Evolutionary conservation across 2,329 filamentous ascomycete genomes (phyloP).

Genomic region (Verticillium zaregamsianum): DNA sequence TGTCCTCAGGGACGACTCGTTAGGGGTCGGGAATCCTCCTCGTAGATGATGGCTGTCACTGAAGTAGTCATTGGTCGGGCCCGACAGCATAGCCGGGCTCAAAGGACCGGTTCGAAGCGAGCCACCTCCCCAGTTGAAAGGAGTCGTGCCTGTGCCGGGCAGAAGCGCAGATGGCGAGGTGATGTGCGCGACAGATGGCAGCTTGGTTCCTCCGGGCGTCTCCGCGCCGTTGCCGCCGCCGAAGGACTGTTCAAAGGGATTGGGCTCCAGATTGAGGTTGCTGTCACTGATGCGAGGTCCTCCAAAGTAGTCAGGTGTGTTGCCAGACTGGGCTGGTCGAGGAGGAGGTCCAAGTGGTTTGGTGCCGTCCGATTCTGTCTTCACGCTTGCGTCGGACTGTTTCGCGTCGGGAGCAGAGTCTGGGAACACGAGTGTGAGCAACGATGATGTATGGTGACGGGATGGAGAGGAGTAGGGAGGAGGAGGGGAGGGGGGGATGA

Average conservation of each 20-base stretch:
- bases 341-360: constrained; percentile 69
- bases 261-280: constrained; percentile 75
- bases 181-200: constrained; percentile 85
- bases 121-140: constrained; percentile 75
- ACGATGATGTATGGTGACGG: constrained; percentile 1
- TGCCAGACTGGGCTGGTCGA: constrained; percentile 51
- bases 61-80: constrained; percentile 83
- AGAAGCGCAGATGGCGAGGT: constrained; percentile 84
- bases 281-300: constrained; percentile 39
- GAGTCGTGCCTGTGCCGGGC: constrained; percentile 67
- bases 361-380: constrained; percentile 53
- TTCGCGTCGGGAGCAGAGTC: constrained; percentile 43
- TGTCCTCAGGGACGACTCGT: constrained; percentile 89
- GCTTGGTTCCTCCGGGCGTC: constrained; percentile 76
- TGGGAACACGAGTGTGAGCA: constrained; percentile 22
- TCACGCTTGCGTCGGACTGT: constrained; percentile 45
- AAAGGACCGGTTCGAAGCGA: constrained; percentile 88
- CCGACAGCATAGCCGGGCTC: constrained; percentile 95
- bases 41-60: constrained; percentile 72
- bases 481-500: not conserved
- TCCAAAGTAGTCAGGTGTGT: constrained; percentile 68
- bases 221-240: constrained; percentile 60
- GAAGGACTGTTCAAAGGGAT: constrained; percentile 97
- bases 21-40: constrained; percentile 87
- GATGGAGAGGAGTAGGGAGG: not conserved